A percentile compares a stretch with the other conserved stretches of the same genome.
Conservation (phyloP, 495 filamentous ascomycete genomes). For the Penicillium pulvis region DNA sequence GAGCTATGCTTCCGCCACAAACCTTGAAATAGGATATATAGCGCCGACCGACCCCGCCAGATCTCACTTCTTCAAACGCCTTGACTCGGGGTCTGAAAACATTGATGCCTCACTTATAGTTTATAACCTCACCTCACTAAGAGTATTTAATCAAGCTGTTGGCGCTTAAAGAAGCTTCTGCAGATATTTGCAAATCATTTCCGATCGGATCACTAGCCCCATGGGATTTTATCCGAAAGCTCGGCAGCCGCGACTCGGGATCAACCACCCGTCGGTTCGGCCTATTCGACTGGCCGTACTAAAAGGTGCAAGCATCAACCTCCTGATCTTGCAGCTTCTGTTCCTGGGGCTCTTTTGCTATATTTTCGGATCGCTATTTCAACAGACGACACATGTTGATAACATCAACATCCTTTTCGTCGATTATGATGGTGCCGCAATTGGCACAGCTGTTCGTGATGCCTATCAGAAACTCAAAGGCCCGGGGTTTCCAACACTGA, state of each 20-base stretch:
- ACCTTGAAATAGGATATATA: neutral
- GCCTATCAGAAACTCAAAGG: conserved; percentile 45
- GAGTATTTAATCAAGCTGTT: neutral
- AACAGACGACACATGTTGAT: neutral
- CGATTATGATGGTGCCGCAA: conserved; percentile 52
- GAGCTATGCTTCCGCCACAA: neutral
- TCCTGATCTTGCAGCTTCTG: neutral
- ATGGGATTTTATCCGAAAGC: conserved; percentile 4
- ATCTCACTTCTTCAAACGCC: neutral
- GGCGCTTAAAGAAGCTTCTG: neutral
- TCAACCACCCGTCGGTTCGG: conserved; percentile 1
- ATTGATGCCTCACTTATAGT: neutral
- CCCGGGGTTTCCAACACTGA: conserved; percentile 41
- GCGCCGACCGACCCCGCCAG: too few species aligned
- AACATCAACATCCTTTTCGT: conserved; percentile 46
- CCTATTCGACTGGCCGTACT: conserved; percentile 3
- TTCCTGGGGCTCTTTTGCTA: conserved; percentile 1
- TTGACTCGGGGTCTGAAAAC: neutral
- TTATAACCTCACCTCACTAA: neutral
- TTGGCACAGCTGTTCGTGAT: conserved; percentile 42
- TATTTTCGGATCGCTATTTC: conserved; percentile 1
- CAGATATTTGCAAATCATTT: neutral
- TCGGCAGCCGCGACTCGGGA: conserved; percentile 1
- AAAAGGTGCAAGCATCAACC: neutral
- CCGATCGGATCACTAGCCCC: neutral